These are phyloP conservation scores for Fraxinus cuspidata DNA, from an alignment of 257 asterid species.

Conservation along the genomic window DNA sequence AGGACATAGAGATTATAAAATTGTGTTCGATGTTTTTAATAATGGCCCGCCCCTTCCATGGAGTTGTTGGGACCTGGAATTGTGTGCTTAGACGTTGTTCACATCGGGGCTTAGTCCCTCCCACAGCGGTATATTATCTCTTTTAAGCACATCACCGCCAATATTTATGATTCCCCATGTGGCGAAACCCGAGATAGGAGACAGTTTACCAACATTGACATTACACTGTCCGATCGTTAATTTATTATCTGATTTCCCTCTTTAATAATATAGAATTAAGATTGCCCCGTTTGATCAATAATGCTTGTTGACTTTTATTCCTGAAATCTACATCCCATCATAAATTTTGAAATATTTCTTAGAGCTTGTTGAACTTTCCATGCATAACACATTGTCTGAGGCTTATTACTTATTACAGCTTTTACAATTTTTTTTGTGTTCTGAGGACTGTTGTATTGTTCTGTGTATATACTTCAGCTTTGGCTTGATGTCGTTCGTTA, in stretches of 20 bases:
- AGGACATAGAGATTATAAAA: slow-evolving; percentile 13
- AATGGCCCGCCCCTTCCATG: slow-evolving; percentile 38
- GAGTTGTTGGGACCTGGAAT: slow-evolving; percentile 26
- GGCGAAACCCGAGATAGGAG: slow-evolving; percentile 31
- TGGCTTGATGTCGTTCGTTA: no score
- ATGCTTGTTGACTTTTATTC: not conserved
- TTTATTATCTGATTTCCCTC: not conserved
- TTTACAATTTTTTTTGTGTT: no score
- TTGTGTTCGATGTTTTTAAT: slow-evolving; percentile 22
- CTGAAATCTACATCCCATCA: not conserved
- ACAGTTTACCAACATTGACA: slow-evolving; percentile 36
- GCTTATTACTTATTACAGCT: no score
- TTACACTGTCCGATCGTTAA: slow-evolving; percentile 28
- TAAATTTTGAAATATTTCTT: not conserved
- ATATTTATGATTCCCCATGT: slow-evolving; percentile 36
- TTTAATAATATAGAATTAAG: not conserved
- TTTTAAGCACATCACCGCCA: slow-evolving; percentile 31
- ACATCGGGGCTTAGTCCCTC: slow-evolving; percentile 25
- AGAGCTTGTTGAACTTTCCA: no score
- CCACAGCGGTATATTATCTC: slow-evolving; percentile 20
- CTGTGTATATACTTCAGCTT: no score
- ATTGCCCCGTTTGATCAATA: not conserved
- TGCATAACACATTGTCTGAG: not conserved
- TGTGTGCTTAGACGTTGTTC: slow-evolving; percentile 12
- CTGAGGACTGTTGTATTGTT: not conserved